Base-by-base conservation (phyloP, 257 asterid species). In the Paulownia fortunei region DNA sequence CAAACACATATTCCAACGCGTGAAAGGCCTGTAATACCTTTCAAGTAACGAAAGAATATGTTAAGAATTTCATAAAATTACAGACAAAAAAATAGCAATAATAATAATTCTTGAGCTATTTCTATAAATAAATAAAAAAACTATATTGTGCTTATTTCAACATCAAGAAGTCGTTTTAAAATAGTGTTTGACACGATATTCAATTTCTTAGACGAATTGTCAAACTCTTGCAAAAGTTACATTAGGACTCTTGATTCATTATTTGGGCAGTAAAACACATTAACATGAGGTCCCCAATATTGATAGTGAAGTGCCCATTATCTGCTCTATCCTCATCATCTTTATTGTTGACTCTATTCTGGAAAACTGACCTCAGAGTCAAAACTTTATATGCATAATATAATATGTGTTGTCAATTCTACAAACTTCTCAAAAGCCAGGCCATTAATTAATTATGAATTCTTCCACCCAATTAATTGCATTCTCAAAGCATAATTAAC, bases 221-320 rank as follows among this genome's bases (percentile, higher is more conserved):
- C 58, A 51, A 51, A 2, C 21, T 30, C 37, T 51, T 27, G 19
- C 7, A 16, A 65, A 49, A 13, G 61, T 55, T n/a, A 58, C 69
- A 39, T 66, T 69, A 67, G 23, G 52, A 76, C 37, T 65, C 5
- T 65, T 54, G 58, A 44, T 42, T 68, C 69, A 68, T 42, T 58
- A n/a, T 18, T 15, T 42, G n/a, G 81, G 70, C 42, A 68, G 19
- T 69, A 56, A 67, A 69, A 49, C 46, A 9, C 24, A 11, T 21
- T 34, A 73, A 70, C 18, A 70, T 46, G 63, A 60, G 81, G 80
- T 68, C 86, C 85, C 85, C 64, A 13, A n/a, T 9, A 27, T 78
- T 78, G 80, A 78, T 49, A 73, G 83, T 39, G 86, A 78, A 61
- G 78, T 58, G 12, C 16, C 75, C 3, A 60, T 52, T 19, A 47